phyloP scores from a whole-genome alignment of 768 basidiomycete genomes.

The Tulasnella sp. region DNA sequence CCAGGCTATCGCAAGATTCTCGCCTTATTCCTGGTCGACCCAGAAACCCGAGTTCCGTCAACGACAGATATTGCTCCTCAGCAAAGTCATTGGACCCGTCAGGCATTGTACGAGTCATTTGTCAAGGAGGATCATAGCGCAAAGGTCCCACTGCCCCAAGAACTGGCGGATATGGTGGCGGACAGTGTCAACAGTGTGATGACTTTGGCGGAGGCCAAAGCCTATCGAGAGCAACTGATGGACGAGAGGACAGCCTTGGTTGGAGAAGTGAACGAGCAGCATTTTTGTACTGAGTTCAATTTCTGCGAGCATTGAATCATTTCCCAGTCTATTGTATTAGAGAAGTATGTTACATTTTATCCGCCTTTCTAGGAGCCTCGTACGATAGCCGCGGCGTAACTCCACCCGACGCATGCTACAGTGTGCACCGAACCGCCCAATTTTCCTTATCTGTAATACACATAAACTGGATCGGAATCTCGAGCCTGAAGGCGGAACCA shows the following conservation, averaged over 20 bases:
- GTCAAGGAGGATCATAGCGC: constrained; percentile 46
- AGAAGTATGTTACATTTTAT: too few species aligned
- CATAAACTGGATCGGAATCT: too few species aligned
- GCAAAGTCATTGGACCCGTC: constrained; percentile 27
- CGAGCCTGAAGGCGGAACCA: too few species aligned
- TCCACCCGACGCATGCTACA: too few species aligned
- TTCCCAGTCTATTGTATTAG: too few species aligned
- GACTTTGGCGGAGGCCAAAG: constrained; percentile 6
- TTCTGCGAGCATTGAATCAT: constrained; percentile 34
- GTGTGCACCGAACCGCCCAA: too few species aligned
- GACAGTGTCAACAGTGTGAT: background rate
- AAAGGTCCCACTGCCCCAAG: constrained; percentile 24
- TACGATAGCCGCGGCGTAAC: too few species aligned
- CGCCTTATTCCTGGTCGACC: constrained; percentile 11
- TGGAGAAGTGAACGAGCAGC: background rate
- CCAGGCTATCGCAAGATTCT: constrained; percentile 18
- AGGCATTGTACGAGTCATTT: constrained; percentile 38
- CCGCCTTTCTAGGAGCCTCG: too few species aligned
- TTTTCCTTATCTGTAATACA: too few species aligned
- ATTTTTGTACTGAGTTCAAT: constrained; percentile 4
- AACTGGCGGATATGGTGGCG: background rate
- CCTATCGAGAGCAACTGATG: constrained; percentile 1
- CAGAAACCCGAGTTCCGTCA: background rate
- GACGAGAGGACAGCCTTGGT: background rate
- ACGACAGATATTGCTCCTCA: background rate